phyloP scores from a whole-genome alignment of 331 rosid species.

The Malus hybrid region DNA sequence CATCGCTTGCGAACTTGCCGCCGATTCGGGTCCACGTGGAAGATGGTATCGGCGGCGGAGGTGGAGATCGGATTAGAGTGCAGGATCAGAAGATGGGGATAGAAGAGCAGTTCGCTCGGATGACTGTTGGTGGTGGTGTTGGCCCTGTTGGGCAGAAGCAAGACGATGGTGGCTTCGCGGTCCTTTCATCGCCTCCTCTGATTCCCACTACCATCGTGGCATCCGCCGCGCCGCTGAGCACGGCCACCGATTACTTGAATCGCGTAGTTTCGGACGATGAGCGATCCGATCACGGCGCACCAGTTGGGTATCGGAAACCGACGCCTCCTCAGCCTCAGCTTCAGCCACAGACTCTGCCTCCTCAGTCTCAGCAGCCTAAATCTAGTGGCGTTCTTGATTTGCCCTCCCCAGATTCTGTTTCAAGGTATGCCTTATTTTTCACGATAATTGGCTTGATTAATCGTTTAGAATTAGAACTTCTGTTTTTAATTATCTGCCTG shows the following conservation, averaged over 20 bases:
- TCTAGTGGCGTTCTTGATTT: conserved; percentile 48
- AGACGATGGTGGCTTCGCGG: conserved; percentile 50
- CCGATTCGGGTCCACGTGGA: conserved; percentile 87
- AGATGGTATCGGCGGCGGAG: conserved; percentile 27
- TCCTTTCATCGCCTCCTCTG: conserved; percentile 60
- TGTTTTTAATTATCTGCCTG: neutral
- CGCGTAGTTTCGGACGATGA: conserved; percentile 76
- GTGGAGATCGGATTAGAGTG: conserved; percentile 37
- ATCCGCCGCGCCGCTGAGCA: conserved; percentile 30
- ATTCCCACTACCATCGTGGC: conserved; percentile 35
- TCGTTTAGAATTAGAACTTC: too few relatives aligned
- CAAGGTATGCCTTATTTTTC: conserved; percentile 41
- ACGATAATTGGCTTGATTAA: too few relatives aligned
- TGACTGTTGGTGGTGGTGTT: conserved; percentile 29
- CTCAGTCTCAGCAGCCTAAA: conserved; percentile 54
- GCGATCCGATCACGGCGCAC: conserved; percentile 80
- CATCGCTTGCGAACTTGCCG: conserved; percentile 78
- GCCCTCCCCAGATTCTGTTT: conserved; percentile 90
- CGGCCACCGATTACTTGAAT: conserved; percentile 42
- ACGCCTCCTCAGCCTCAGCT: conserved; percentile 27
- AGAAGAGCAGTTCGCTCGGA: conserved; percentile 86
- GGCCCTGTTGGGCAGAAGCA: conserved; percentile 46
- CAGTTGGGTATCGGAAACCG: conserved; percentile 45
- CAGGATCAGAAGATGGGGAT: conserved; percentile 79
- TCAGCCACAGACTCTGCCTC: conserved; percentile 26